A percentile compares a stretch with the other conserved stretches of the same genome.
phyloP scores from a whole-genome alignment of 345 rosid species.

The Salix purpurea region DNA sequence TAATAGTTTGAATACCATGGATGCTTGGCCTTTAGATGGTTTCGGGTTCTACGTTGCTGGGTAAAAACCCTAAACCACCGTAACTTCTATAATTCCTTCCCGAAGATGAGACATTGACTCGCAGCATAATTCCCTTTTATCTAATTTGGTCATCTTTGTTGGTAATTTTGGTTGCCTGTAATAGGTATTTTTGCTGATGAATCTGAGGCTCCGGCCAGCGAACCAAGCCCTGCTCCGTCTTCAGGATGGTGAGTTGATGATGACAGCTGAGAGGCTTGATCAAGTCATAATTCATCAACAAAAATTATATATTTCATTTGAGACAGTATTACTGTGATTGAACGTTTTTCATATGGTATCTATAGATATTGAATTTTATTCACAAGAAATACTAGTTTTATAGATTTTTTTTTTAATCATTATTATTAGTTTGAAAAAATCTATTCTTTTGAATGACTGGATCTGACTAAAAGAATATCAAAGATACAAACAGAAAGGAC shows the following conservation, averaged over 20 bases:
- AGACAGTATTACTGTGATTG: no score
- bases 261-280: background rate
- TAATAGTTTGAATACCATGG: conserved; percentile 27
- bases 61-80: background rate
- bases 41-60: conserved; percentile 48
- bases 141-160: background rate
- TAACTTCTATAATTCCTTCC: background rate
- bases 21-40: conserved; percentile 67
- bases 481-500: no score
- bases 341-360: no score
- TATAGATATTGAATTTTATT: no score
- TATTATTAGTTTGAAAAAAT: no score
- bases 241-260: conserved; percentile 2
- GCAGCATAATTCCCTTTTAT: background rate
- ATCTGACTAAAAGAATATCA: no score
- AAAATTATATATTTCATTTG: no score
- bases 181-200: conserved; percentile 13
- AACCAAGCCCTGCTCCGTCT: conserved; percentile 17
- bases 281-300: background rate
- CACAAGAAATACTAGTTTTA: no score
- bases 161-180: background rate
- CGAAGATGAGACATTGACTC: no score
- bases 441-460: no score
- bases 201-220: background rate
- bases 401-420: no score